Conservation (phyloP, 202 grass and related monocot species). For the Zoysia matrella region DNA sequence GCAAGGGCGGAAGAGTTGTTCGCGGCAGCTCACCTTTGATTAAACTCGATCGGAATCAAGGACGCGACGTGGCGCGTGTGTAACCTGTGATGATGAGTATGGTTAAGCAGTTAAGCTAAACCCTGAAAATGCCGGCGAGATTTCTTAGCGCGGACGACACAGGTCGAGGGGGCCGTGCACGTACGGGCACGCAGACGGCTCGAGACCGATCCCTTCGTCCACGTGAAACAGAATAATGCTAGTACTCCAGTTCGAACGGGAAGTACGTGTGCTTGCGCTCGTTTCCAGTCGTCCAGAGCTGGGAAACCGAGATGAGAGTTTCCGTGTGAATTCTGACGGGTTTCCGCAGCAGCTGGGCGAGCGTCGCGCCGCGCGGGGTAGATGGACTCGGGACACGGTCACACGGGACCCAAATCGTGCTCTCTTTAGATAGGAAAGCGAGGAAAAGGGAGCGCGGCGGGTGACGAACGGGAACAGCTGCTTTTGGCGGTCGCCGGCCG, state of each 20-base stretch:
- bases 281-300: not conserved
- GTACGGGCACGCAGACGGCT: not conserved
- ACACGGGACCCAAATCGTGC: not conserved
- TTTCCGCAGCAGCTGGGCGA: slow-evolving; percentile 5
- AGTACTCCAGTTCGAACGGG: too few relatives aligned
- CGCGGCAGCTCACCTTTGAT: not conserved
- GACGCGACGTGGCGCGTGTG: not conserved
- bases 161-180: not conserved
- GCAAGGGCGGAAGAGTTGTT: not conserved
- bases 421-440: slow-evolving; percentile 1
- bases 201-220: slow-evolving; percentile 9
- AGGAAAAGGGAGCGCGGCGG: slow-evolving; percentile 19
- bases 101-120: not conserved
- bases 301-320: not conserved
- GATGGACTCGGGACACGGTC: not conserved
- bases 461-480: slow-evolving; percentile 28
- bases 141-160: slow-evolving; percentile 39
- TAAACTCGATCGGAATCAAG: not conserved
- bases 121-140: not conserved
- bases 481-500: slow-evolving; percentile 31
- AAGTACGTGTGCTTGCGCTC: not conserved
- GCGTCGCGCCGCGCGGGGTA: not conserved
- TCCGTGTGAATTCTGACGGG: not conserved
- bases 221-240: slow-evolving; percentile 9
- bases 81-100: too few relatives aligned